Conservation (phyloP, 2,329 filamentous ascomycete genomes). For the Xylariales sp. region DNA sequence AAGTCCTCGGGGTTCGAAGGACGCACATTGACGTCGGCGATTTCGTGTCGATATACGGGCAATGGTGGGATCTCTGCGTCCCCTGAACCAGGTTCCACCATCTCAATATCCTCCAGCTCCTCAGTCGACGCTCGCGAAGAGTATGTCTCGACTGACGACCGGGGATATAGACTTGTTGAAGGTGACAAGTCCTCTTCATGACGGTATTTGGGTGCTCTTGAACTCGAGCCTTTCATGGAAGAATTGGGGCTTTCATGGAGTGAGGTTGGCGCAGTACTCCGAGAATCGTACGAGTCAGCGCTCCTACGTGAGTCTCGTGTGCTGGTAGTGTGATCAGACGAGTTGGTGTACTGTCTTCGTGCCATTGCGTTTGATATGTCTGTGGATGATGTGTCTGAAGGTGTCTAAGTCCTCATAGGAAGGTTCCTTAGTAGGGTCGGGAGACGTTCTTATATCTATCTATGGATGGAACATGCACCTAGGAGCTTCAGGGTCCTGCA, state of each 20-base stretch:
- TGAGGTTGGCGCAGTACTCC: conserved; percentile 44
- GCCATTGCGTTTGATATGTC: conserved; percentile 29
- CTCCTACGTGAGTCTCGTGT: conserved; percentile 37
- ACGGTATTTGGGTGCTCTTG: conserved; percentile 15
- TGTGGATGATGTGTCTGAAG: neutral
- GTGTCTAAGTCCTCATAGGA: neutral
- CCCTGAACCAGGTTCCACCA: conserved; percentile 29
- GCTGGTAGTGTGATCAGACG: conserved; percentile 32
- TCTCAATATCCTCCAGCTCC: conserved; percentile 40
- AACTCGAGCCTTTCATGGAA: conserved; percentile 29
- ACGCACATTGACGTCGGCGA: conserved; percentile 61
- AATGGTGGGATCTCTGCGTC: conserved; percentile 44
- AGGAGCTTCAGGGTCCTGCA: conserved; percentile 19
- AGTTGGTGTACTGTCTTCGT: conserved; percentile 27
- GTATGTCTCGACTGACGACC: conserved; percentile 72
- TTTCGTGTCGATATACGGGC: conserved; percentile 56
- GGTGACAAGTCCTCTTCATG: conserved; percentile 33
- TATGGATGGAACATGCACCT: neutral
- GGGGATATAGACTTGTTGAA: conserved; percentile 38
- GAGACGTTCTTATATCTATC: neutral
- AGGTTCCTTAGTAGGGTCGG: neutral
- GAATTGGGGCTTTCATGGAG: conserved; percentile 35
- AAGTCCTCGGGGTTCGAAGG: conserved; percentile 81
- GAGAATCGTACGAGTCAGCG: conserved; percentile 40
- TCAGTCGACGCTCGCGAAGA: conserved; percentile 64